These are phyloP conservation scores for Carallia brachiata DNA, from an alignment of 345 rosid genomes.

Conservation along the genomic window DNA sequence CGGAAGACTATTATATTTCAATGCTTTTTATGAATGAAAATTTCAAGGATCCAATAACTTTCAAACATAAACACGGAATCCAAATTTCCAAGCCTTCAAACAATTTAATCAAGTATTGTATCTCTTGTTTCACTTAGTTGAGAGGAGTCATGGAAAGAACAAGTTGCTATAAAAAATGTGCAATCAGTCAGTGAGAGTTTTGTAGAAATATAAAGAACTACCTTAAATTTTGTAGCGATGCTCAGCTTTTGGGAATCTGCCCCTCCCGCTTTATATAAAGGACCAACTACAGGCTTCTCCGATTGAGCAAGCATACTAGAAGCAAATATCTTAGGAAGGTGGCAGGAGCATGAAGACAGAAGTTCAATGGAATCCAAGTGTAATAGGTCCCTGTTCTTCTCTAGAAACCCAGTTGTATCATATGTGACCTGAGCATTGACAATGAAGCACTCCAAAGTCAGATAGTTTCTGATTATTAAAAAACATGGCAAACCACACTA, in stretches of 20 bases:
- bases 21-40: neutral
- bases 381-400: conserved; percentile 92
- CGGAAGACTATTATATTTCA: neutral
- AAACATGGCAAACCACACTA: neutral
- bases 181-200: neutral
- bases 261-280: conserved; percentile 87
- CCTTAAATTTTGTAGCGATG: conserved; percentile 95
- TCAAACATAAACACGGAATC: too few species aligned
- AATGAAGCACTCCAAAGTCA: conserved; percentile 26
- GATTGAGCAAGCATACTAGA: conserved; percentile 80
- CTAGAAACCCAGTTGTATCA: conserved; percentile 91
- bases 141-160: too few species aligned
- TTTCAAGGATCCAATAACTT: neutral
- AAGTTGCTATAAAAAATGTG: too few species aligned
- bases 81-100: too few species aligned
- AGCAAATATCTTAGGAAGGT: conserved; percentile 87
- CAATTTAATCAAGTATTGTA: too few species aligned
- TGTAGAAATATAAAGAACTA: conserved; percentile 18
- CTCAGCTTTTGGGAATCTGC: conserved; percentile 96
- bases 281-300: conserved; percentile 74
- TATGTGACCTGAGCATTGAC: conserved; percentile 66
- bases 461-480: conserved; percentile 9
- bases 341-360: conserved; percentile 83
- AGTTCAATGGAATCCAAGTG: conserved; percentile 93
- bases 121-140: too few species aligned